phyloP scores from a whole-genome alignment of 2,329 filamentous ascomycete genomes.

The Tolypocladium inflatum region DNA sequence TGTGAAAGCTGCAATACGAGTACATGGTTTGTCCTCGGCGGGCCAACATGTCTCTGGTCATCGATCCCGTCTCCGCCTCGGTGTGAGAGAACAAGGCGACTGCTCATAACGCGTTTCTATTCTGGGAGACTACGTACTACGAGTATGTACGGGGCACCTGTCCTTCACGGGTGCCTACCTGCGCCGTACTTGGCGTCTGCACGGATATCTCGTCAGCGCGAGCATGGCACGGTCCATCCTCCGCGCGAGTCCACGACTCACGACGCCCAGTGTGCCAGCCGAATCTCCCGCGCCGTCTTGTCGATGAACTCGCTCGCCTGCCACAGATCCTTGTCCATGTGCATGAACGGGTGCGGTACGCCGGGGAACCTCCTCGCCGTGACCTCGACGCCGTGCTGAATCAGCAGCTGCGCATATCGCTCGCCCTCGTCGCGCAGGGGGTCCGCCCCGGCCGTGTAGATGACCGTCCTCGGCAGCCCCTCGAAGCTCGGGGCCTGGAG shows the following conservation, averaged over 20 bases:
- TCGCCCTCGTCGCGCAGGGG: conserved; percentile 39
- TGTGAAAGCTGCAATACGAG: too few relatives aligned
- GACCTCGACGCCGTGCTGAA: conserved; percentile 34
- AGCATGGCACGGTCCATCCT: too few relatives aligned
- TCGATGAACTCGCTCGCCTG: conserved; percentile 25
- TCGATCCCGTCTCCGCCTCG: too few relatives aligned
- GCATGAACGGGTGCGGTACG: conserved; percentile 40
- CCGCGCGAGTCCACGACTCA: not conserved
- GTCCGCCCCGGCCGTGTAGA: conserved; percentile 33
- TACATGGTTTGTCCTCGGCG: too few relatives aligned
- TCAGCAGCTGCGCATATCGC: conserved; percentile 31
- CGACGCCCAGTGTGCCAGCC: conserved; percentile 13
- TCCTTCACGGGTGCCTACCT: too few relatives aligned
- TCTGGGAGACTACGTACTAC: too few relatives aligned
- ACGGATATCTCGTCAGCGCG: too few relatives aligned
- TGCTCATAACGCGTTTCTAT: too few relatives aligned
- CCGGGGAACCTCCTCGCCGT: conserved; percentile 34
- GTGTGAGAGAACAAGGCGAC: too few relatives aligned
- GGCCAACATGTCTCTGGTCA: too few relatives aligned
- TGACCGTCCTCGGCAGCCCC: conserved; percentile 25
- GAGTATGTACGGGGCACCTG: too few relatives aligned
- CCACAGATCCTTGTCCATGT: conserved; percentile 31
- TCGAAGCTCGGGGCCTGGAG: conserved; percentile 23
- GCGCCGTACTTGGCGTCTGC: too few relatives aligned
- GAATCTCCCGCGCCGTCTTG: conserved; percentile 19